Percentiles rank a stretch among this genome's conserved stretches.
These are phyloP conservation scores for Cordia subcordata DNA, from an alignment of 257 asterid species.

Conservation along the genomic window DNA sequence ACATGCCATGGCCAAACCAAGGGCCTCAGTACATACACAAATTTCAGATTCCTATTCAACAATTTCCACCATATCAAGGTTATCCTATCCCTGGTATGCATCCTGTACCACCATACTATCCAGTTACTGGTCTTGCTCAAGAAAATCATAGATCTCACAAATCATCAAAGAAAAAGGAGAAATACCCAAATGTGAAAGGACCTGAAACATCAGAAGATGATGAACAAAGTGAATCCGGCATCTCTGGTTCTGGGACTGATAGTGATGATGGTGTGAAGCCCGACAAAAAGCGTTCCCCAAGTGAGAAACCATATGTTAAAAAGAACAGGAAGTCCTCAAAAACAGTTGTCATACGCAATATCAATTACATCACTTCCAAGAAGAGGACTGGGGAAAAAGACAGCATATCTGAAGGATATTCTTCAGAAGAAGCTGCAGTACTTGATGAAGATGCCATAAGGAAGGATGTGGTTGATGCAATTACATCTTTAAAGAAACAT, in stretches of 20 bases:
- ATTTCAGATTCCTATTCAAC: constrained; percentile 48
- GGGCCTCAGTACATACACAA: constrained; percentile 66
- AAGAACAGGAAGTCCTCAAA: constrained; percentile 66
- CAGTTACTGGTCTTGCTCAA: constrained; percentile 27
- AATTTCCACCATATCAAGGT: constrained; percentile 43
- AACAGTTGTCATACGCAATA: constrained; percentile 80
- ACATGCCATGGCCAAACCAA: constrained; percentile 79
- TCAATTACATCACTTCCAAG: constrained; percentile 72
- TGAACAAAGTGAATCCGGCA: constrained; percentile 45
- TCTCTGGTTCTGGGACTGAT: constrained; percentile 37
- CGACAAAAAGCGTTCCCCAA: constrained; percentile 36
- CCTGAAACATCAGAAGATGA: constrained; percentile 45
- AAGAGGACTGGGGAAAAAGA: constrained; percentile 50
- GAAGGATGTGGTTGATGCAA: constrained; percentile 58
- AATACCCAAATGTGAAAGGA: constrained; percentile 28
- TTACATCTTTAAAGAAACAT: constrained; percentile 46
- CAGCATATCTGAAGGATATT: constrained; percentile 41
- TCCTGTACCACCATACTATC: constrained; percentile 51
- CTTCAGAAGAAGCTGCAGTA: constrained; percentile 29
- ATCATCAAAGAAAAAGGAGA: constrained; percentile 45
- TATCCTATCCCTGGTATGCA: constrained; percentile 54
- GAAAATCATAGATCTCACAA: constrained; percentile 21
- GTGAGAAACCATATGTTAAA: constrained; percentile 31
- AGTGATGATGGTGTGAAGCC: constrained; percentile 36
- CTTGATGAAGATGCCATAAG: constrained; percentile 55